Evolutionary conservation across 1,139 yeast genomes (phyloP).

Genomic region (Saccharomycopsis hybrid): DNA sequence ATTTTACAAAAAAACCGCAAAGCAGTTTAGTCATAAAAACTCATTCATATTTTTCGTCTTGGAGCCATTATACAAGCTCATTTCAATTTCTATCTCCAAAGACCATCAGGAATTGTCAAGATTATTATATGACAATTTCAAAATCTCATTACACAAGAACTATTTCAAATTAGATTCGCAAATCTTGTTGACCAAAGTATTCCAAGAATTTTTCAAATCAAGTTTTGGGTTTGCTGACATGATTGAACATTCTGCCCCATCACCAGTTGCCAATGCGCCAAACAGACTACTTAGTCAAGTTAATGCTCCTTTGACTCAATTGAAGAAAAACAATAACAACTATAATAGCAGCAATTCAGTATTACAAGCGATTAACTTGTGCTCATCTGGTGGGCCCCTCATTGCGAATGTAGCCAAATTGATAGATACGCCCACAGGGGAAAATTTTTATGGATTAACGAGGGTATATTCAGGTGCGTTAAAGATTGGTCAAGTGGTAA

Average conservation of each 20-base stretch:
- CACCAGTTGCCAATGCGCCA: constrained; percentile 36
- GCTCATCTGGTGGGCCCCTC: constrained; percentile 37
- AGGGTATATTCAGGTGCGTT: constrained; percentile 59
- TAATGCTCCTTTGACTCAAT: constrained; percentile 22
- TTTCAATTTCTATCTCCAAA: constrained; percentile 54
- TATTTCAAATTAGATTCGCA: constrained; percentile 48
- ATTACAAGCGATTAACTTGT: constrained; percentile 24
- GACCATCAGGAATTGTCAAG: constrained; percentile 38
- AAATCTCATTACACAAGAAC: constrained; percentile 36
- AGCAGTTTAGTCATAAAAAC: constrained; percentile 32
- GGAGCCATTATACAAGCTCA: constrained; percentile 74
- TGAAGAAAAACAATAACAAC: constrained; percentile 20
- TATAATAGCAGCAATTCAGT: too few relatives aligned
- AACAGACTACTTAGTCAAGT: constrained; percentile 25
- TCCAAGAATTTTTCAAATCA: constrained; percentile 47
- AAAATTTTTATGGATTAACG: constrained; percentile 40
- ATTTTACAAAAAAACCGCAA: constrained; percentile 37
- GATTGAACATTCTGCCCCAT: constrained; percentile 32
- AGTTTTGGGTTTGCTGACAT: constrained; percentile 51
- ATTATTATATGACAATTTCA: constrained; percentile 43
- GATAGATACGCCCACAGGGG: constrained; percentile 46
- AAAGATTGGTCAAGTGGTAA: constrained; percentile 40
- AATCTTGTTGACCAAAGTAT: constrained; percentile 49
- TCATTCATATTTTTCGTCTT: constrained; percentile 66
- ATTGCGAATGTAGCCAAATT: constrained; percentile 60